These are phyloP conservation scores for Protomyces lactucae-debilis DNA, from an alignment of 1,139 yeast genomes.

Conservation along the genomic window DNA sequence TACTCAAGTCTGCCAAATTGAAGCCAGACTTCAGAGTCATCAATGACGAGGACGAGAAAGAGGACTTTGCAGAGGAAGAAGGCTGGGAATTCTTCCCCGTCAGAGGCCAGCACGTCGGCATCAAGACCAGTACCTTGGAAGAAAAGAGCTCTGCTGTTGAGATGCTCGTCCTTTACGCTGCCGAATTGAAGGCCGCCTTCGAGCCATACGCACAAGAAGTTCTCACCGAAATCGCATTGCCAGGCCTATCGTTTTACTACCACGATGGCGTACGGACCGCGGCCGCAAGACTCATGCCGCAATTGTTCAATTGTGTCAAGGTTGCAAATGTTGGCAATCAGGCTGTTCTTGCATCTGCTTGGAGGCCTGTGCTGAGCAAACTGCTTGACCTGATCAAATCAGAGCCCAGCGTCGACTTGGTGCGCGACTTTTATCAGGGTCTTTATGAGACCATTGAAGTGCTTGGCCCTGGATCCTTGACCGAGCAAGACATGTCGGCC, in stretches of 20 bases:
- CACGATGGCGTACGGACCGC: conserved; percentile 93
- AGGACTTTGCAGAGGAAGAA: conserved; percentile 73
- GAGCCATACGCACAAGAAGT: conserved; percentile 78
- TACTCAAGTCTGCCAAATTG: conserved; percentile 77
- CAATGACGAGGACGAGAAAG: conserved; percentile 82
- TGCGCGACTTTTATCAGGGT: conserved; percentile 71
- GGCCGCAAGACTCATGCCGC: conserved; percentile 79
- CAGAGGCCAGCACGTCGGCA: conserved; percentile 89
- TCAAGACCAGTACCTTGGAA: conserved; percentile 85
- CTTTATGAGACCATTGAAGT: conserved; percentile 63
- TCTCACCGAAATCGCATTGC: conserved; percentile 72
- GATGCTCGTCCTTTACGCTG: conserved; percentile 78
- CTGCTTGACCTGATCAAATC: conserved; percentile 61
- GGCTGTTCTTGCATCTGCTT: conserved; percentile 55
- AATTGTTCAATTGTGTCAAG: conserved; percentile 66
- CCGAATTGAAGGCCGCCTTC: conserved; percentile 75
- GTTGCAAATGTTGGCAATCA: conserved; percentile 48
- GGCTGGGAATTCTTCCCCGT: conserved; percentile 94
- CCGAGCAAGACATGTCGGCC: conserved; percentile 53
- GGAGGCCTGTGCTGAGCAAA: conserved; percentile 68
- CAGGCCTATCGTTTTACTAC: conserved; percentile 82
- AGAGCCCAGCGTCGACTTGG: conserved; percentile 81
- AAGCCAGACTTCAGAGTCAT: conserved; percentile 82
- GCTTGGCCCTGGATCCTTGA: conserved; percentile 58
- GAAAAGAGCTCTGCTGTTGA: conserved; percentile 93